A percentile compares a stretch with the other conserved stretches of the same genome.
These are phyloP conservation scores for Cercophora samala DNA, from an alignment of 495 filamentous ascomycete genomes.

Conservation along the genomic window DNA sequence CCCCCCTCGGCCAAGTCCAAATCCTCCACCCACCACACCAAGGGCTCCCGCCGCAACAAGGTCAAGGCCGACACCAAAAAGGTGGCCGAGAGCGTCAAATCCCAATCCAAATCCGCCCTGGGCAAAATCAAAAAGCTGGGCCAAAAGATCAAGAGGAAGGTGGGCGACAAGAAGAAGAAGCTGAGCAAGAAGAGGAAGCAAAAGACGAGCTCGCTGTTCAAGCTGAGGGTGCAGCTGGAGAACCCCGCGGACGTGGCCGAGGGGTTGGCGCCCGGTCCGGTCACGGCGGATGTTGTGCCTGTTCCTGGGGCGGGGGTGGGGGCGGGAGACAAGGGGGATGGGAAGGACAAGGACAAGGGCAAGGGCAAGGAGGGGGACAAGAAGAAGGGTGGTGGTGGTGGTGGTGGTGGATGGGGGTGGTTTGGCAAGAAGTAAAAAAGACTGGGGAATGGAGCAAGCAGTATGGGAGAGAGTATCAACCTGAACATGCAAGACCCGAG, in stretches of 20 bases:
- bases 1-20: neutral
- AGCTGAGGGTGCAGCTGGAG: conserved; percentile 2
- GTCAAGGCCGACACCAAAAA: neutral
- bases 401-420: no score
- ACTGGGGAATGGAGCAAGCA: no score
- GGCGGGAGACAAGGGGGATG: neutral
- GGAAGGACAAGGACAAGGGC: neutral
- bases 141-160: neutral
- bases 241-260: conserved; percentile 1
- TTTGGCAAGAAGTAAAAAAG: neutral
- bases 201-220: neutral
- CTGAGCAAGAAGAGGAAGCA: neutral
- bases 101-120: neutral
- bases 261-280: neutral
- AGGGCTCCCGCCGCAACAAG: neutral
- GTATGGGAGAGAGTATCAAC: no score
- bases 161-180: neutral
- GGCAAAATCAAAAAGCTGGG: neutral
- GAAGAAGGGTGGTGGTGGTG: neutral
- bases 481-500: neutral
- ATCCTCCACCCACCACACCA: neutral
- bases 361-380: neutral
- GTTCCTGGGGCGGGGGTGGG: no score
- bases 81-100: neutral
- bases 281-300: neutral